Conservation (phyloP, 352 stramenopile genomes). For the Hyaloperonospora arabidopsidis region DNA sequence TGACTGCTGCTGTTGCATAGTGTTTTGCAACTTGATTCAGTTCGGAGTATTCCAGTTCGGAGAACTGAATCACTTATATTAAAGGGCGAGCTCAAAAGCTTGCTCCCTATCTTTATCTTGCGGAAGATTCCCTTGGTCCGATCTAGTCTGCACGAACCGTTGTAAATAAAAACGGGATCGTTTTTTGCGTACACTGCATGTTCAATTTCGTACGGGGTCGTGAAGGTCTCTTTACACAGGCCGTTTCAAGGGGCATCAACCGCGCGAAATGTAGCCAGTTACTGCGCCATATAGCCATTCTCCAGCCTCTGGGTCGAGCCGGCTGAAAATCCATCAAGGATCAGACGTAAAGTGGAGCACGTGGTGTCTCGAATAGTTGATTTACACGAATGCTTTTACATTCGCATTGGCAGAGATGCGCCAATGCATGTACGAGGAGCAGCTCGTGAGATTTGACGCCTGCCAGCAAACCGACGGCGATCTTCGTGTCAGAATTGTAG, state of each 20-base stretch:
- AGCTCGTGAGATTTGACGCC: not conserved
- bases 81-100: too few species aligned
- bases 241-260: not conserved
- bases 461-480: conserved; percentile 1
- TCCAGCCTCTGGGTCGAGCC: conserved; percentile 6
- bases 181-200: too few species aligned
- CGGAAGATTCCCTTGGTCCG: not conserved
- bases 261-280: conserved; percentile 8
- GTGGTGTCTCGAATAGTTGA: not conserved
- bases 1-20: too few species aligned
- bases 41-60: too few species aligned
- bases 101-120: too few species aligned
- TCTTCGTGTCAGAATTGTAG: conserved; percentile 10
- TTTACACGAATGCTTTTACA: not conserved
- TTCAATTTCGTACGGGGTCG: too few species aligned
- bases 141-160: not conserved
- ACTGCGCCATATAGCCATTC: not conserved
- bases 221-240: not conserved
- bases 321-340: conserved; percentile 20
- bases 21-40: too few species aligned
- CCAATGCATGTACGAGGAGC: not conserved
- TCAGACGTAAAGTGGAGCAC: conserved; percentile 1
- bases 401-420: not conserved
- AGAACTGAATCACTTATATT: too few species aligned
- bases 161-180: too few species aligned